Conservation (phyloP, 805 yeast species). For the Wickerhamomyces chaumierensis region DNA sequence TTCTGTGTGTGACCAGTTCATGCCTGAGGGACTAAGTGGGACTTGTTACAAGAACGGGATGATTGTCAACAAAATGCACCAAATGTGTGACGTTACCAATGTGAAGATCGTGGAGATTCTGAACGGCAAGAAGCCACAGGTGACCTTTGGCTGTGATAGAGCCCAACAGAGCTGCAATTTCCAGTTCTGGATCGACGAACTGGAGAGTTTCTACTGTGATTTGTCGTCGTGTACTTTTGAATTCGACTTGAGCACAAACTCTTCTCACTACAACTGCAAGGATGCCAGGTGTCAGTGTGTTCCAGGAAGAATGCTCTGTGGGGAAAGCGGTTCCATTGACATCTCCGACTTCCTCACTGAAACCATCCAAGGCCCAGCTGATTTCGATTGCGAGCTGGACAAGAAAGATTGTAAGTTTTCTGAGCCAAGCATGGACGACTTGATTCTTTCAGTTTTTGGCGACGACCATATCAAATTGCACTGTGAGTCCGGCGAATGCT, state of each 20-base stretch:
- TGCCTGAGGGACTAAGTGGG: slow-evolving; percentile 80
- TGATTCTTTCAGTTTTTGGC: slow-evolving; percentile 88
- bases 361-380: slow-evolving; percentile 89
- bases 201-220: slow-evolving; percentile 86
- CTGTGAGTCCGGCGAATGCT: slow-evolving; percentile 83
- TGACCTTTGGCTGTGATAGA: slow-evolving; percentile 78
- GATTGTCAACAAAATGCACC: slow-evolving; percentile 69
- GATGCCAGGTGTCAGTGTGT: slow-evolving; percentile 78
- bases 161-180: slow-evolving; percentile 62
- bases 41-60: slow-evolving; percentile 85
- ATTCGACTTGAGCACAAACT: slow-evolving; percentile 47
- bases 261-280: slow-evolving; percentile 70
- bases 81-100: slow-evolving; percentile 92
- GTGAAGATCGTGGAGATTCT: slow-evolving; percentile 73
- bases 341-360: slow-evolving; percentile 86
- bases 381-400: slow-evolving; percentile 65
- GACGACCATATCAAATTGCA: slow-evolving; percentile 76
- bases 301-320: slow-evolving; percentile 90
- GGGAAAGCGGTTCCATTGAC: slow-evolving; percentile 88
- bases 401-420: slow-evolving; percentile 63
- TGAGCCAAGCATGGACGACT: slow-evolving; percentile 93
- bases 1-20: slow-evolving; percentile 68
- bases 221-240: slow-evolving; percentile 62
- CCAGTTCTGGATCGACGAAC: slow-evolving; percentile 91
- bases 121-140: slow-evolving; percentile 78